A percentile compares a stretch with the other conserved stretches of the same genome.
Conservation (phyloP, 2,329 filamentous ascomycete genomes). For the Phyllachora maydis region DNA sequence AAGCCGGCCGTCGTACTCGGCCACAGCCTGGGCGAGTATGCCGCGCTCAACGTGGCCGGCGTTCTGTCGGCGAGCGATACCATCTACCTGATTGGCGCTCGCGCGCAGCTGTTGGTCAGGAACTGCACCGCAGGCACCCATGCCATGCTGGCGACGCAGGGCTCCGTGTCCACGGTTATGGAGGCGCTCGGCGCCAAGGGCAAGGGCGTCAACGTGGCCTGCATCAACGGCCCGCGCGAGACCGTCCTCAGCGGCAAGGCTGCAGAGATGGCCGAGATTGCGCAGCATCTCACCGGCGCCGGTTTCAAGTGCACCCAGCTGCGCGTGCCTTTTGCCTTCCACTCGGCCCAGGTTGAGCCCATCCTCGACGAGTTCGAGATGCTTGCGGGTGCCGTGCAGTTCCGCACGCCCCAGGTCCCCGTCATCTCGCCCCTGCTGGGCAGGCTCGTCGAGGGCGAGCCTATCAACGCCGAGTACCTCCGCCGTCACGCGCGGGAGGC, state of each 20-base stretch:
- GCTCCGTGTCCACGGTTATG: conserved; percentile 26
- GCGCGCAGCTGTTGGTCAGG: conserved; percentile 42
- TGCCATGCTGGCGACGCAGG: conserved; percentile 29
- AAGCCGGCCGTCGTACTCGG: conserved; percentile 32
- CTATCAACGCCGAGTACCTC: conserved; percentile 41
- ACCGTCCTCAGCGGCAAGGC: conserved; percentile 42
- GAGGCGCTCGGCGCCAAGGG: conserved; percentile 23
- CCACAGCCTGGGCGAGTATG: conserved; percentile 53
- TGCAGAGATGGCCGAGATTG: conserved; percentile 20
- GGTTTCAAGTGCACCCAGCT: conserved; percentile 22
- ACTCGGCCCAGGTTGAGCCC: conserved; percentile 29
- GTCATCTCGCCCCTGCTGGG: conserved; percentile 49
- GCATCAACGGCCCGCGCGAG: conserved; percentile 56
- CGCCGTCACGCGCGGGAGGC: conserved; percentile 43
- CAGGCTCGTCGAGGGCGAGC: conserved; percentile 34
- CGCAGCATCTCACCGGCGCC: conserved; percentile 11
- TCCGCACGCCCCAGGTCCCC: conserved; percentile 26
- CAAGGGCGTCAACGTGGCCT: conserved; percentile 32
- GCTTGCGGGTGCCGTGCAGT: conserved; percentile 16
- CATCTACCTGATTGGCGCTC: conserved; percentile 48
- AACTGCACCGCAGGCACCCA: conserved; percentile 47
- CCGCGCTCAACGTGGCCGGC: conserved; percentile 48
- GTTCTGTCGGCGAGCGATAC: conserved; percentile 51
- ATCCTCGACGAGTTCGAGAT: conserved; percentile 37
- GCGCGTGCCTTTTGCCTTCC: conserved; percentile 30